These are phyloP conservation scores for Ophiostoma ips DNA, from an alignment of 2,329 filamentous ascomycete species.

Conservation along the genomic window DNA sequence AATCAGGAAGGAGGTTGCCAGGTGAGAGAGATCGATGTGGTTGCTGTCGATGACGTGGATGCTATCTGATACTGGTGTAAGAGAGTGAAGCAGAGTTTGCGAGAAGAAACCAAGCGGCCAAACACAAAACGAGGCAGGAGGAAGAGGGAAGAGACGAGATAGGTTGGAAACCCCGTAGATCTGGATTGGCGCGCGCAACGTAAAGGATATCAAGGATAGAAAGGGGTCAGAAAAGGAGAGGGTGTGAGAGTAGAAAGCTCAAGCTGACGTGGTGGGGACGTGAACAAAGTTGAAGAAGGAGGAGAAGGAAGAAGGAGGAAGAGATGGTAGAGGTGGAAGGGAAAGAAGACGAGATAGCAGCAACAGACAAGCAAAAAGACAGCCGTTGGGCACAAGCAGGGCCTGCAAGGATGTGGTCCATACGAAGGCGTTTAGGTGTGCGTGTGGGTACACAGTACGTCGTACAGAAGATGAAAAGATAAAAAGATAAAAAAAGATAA, in stretches of 20 bases:
- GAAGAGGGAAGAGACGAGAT: neutral
- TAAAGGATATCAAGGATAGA: neutral
- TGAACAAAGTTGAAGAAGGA: neutral
- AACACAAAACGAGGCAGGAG: neutral
- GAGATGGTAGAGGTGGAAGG: neutral
- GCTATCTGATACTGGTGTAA: neutral
- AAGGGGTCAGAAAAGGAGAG: neutral
- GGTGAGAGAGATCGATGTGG: no score
- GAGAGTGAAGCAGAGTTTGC: neutral
- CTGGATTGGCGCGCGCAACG: neutral
- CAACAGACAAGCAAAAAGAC: neutral
- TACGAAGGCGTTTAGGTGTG: slow-evolving; percentile 2
- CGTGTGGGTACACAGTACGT: neutral
- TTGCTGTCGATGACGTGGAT: no score
- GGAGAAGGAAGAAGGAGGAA: neutral
- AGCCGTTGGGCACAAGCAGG: slow-evolving; percentile 5
- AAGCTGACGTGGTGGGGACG: neutral
- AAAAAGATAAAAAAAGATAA: no score
- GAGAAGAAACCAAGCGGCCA: neutral
- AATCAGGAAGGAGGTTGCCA: no score
- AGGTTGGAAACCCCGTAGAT: neutral
- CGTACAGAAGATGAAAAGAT: neutral
- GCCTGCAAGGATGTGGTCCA: slow-evolving; percentile 4
- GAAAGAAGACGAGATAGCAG: neutral
- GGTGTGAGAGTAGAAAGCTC: neutral